phyloP scores from a whole-genome alignment of 139 green algal species.

The Chlorella sp. region DNA sequence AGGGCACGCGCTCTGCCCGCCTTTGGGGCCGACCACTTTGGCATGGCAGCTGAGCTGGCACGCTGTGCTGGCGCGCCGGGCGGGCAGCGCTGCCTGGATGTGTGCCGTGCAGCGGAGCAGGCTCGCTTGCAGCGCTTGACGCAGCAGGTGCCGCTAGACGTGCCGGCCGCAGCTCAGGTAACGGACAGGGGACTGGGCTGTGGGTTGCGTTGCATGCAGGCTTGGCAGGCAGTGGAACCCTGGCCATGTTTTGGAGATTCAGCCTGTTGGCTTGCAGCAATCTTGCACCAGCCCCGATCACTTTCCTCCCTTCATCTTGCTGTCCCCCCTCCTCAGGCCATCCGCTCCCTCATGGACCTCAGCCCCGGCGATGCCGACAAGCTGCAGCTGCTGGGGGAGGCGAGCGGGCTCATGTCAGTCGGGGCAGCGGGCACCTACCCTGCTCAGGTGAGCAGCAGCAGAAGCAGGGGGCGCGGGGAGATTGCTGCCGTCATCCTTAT shows the following conservation, averaged over 20 bases:
- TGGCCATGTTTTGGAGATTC: not conserved
- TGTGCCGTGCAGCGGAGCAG: conserved; percentile 6
- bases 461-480: not conserved
- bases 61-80: not conserved
- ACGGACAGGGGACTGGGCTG: not conserved
- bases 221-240: not conserved
- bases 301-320: not conserved
- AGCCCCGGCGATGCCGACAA: not conserved
- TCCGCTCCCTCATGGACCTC: conserved; percentile 32
- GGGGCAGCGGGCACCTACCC: conserved; percentile 20
- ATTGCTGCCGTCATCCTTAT: not conserved
- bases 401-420: not conserved
- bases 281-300: not conserved
- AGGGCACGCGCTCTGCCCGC: not conserved
- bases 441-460: not conserved
- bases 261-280: not conserved
- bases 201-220: not conserved
- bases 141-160: conserved; percentile 6
- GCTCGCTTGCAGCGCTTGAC: conserved; percentile 32
- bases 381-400: conserved; percentile 25
- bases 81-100: not conserved
- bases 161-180: conserved; percentile 13
- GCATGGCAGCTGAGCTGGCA: conserved; percentile 9
- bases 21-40: conserved; percentile 25
- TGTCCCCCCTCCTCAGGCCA: not conserved